Evolutionary conservation across 1,139 yeast genomes (phyloP).

Genomic region (Pichia sorboxylosa): DNA sequence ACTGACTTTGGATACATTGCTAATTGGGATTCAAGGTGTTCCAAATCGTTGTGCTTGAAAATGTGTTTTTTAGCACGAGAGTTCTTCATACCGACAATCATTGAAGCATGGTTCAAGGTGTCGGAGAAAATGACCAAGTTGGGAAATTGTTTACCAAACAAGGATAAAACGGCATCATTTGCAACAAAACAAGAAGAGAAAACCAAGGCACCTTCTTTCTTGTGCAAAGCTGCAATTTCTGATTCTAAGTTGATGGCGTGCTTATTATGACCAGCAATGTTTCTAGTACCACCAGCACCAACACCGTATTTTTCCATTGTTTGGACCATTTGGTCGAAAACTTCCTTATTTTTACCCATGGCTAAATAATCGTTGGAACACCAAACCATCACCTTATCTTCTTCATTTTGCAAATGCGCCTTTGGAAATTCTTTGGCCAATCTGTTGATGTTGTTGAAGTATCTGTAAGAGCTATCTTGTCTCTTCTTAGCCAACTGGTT

Average conservation of each 20-base stretch:
- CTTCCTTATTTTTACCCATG: conserved; percentile 73
- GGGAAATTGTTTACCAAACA: conserved; percentile 82
- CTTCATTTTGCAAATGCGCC: conserved; percentile 70
- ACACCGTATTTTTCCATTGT: conserved; percentile 88
- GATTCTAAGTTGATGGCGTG: conserved; percentile 81
- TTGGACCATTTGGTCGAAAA: conserved; percentile 63
- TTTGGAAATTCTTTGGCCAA: conserved; percentile 85
- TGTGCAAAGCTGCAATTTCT: conserved; percentile 81
- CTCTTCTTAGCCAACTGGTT: conserved; percentile 51
- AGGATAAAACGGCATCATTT: conserved; percentile 88
- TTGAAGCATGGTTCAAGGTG: conserved; percentile 89
- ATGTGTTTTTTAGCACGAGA: conserved; percentile 82
- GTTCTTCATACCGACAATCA: conserved; percentile 92
- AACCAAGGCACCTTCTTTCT: conserved; percentile 89
- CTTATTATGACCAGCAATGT: conserved; percentile 92
- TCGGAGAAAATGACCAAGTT: conserved; percentile 88
- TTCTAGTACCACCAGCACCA: conserved; percentile 98
- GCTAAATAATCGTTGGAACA: conserved; percentile 96
- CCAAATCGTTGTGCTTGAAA: conserved; percentile 82
- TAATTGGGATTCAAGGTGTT: conserved; percentile 68
- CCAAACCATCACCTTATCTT: conserved; percentile 93
- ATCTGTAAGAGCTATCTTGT: conserved; percentile 84
- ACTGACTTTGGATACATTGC: conserved; percentile 68
- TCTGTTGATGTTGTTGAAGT: conserved; percentile 92
- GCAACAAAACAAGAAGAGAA: conserved; percentile 95